Evolutionary conservation across 805 yeast species (phyloP), one percentile per base, ranked within the genome.

Genomic region (Candida piceae): DNA sequence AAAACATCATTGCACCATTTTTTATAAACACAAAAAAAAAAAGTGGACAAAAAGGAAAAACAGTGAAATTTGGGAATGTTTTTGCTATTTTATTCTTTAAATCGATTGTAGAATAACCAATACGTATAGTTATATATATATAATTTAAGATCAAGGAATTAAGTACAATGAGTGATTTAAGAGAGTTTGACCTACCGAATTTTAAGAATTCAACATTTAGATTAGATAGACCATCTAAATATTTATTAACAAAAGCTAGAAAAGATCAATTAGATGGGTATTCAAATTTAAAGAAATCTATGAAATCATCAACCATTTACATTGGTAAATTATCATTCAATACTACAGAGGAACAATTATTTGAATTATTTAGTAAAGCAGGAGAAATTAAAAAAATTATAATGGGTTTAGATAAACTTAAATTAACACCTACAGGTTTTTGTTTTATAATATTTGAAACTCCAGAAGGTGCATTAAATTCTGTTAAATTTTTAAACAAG

Each of bases 371-470:
- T 54, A 74, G 83, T 42, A 82, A 83, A 58, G 79, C 85, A 47
- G 97, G 97, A 1, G 67, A 75, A 12, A 79, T 90, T 27, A 76
- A 76, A 46, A 71, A 82, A 52, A 84, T 89, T 29, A 79, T 90
- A 35, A 93, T 93, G 97, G 98, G 98, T 0, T 72, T 93, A 25
- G 97, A 93, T 58, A 72, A 96, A 46, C 80, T 81, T 57, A 83
- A 84, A 48, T 78, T 81, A 52, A 89, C 96, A 1, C 98, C 98
- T 2, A 89, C 97, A 57, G 97, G 98, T 13, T 90, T 93, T 60
- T 89, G 97, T 57, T 93, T 93, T 57, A 88, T 93, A 27, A 82
- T 87, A 31, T 93, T 80, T 58, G 73, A 72, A 36, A 59, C 66
- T 20, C 79, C 80, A 30, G 70, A 70, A 34, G 88, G 85, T 34